Conservation (phyloP, 441 rosid species). For the Populus hybrid region DNA sequence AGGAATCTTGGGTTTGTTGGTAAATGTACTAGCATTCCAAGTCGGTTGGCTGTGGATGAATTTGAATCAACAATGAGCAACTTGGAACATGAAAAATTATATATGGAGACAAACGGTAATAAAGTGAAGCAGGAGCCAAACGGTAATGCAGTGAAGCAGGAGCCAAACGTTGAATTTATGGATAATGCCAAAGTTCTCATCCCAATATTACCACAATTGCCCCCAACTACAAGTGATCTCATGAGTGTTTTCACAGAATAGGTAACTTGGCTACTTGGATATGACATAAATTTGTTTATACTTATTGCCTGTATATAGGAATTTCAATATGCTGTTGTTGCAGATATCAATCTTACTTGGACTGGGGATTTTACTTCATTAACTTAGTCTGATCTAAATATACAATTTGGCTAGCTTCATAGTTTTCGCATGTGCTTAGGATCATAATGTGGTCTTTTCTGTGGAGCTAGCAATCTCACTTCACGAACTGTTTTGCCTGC, state of each 20-base stretch:
- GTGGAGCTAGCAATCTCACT: background rate
- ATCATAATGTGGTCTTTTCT: background rate
- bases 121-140: slow-evolving; percentile 1
- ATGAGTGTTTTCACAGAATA: slow-evolving; percentile 52
- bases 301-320: background rate
- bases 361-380: background rate
- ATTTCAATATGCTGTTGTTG: background rate
- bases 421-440: background rate
- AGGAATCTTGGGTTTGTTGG: slow-evolving; percentile 48
- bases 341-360: background rate
- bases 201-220: slow-evolving; percentile 37
- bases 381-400: background rate
- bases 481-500: background rate
- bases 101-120: slow-evolving; percentile 23
- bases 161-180: slow-evolving; percentile 39
- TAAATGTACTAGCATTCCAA: slow-evolving; percentile 37
- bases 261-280: slow-evolving; percentile 27
- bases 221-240: slow-evolving; percentile 34
- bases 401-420: background rate
- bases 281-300: background rate
- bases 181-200: slow-evolving; percentile 34
- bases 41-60: slow-evolving; percentile 40
- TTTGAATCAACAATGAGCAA: slow-evolving; percentile 34
- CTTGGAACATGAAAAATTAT: slow-evolving; percentile 28
- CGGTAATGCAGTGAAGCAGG: slow-evolving; percentile 12